phyloP scores from a whole-genome alignment of 352 stramenopile genomes.

The Phytopythium kandeliae region DNA sequence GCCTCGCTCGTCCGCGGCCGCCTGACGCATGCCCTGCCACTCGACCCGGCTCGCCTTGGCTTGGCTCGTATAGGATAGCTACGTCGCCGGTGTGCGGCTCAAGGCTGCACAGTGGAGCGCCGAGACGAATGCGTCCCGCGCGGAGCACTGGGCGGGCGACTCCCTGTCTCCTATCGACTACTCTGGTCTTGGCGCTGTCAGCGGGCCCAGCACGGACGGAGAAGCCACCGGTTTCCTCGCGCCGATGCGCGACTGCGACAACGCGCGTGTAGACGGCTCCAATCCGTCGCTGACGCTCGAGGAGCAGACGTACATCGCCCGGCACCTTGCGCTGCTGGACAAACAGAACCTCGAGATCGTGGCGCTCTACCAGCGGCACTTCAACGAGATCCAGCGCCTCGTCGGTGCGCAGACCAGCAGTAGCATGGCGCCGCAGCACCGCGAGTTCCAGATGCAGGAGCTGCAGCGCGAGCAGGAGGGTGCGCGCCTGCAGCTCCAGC shows the following conservation, averaged over 20 bases:
- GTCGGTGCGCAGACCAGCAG: background rate
- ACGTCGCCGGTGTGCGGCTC: conserved; percentile 3
- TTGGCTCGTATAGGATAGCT: background rate
- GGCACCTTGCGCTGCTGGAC: conserved; percentile 5
- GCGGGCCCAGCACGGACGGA: too few species aligned
- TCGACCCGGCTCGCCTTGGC: too few species aligned
- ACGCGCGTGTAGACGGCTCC: background rate
- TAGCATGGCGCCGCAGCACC: background rate
- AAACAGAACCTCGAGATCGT: conserved; percentile 7
- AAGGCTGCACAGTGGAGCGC: conserved; percentile 1
- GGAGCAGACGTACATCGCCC: conserved; percentile 1
- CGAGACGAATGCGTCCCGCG: background rate
- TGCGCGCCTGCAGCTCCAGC: background rate
- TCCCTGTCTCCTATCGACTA: background rate
- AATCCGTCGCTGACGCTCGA: conserved; percentile 2
- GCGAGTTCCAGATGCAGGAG: background rate
- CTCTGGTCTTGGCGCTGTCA: too few species aligned
- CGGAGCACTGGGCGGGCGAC: background rate
- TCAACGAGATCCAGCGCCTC: conserved; percentile 30
- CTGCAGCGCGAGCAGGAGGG: conserved; percentile 3
- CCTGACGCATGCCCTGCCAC: background rate
- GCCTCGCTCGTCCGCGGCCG: background rate
- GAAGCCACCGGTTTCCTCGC: background rate
- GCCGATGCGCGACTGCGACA: background rate
- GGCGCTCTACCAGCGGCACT: conserved; percentile 13